Evolutionary conservation across 2,329 filamentous ascomycete species (phyloP), one percentile per base, ranked within the genome.

Genomic region (Achaetomium macrosporum): DNA sequence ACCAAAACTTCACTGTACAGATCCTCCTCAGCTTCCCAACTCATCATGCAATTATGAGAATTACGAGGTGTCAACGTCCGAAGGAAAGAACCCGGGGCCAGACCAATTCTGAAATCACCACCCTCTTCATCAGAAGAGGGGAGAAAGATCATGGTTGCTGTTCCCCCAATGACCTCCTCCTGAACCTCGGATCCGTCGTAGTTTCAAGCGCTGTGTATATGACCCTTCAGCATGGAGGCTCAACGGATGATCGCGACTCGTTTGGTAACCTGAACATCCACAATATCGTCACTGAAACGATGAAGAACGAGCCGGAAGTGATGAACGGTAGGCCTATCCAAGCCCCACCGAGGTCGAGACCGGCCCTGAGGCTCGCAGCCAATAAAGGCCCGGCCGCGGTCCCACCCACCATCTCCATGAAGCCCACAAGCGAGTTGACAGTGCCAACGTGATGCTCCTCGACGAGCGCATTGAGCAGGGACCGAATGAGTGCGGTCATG

Each of bases 381-480:
- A 82, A 65, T 0, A 73, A 55, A 0, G 78, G 78, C 1, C 71
- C 69, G 0, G 71, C 72, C 5, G 75, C 45, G 54, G 80, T 71
- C 2, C 72, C 58, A n/a, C 78, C 75, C 11, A 74, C 39, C 9
- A 71, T 74, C 55, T 83, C 77, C 31, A 77, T 61, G 20, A 80
- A 68, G 2, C 73, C 70, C 10, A 83, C 68, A 4, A 77, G 66
- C 5, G 75, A 76, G 61, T 81, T 83, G 20, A 81, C 66, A 0
- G 74, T 74, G 19, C 76, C 79, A 12, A 81, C 69, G 5, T 79
- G 74, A 53, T 78, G 73, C 19, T 73, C 70, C 57, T 79, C 76
- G 12, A 83, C 75, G 11, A 82, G 61, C 10, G 72, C 70, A 42
- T 76, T 80, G n/a, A 81, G 63, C 7, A 82, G 64, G 3, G 73